Evolutionary conservation across 257 asterid genomes (phyloP).

Genomic region (Cinchona pubescens): DNA sequence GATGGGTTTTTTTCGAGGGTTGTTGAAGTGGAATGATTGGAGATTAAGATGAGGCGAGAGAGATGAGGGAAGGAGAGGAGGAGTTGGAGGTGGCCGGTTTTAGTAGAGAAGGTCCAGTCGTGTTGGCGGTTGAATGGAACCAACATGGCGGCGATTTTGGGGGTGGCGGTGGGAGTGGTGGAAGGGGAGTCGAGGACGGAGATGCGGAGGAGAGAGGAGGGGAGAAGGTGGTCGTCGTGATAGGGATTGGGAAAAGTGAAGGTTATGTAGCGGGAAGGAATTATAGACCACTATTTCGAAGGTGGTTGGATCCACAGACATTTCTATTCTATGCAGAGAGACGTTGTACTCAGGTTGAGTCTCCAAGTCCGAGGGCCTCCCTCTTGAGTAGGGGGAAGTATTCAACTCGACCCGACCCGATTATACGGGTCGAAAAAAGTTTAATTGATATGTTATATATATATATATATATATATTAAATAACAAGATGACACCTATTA

Average conservation of each 20-base stretch:
- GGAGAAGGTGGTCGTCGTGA: slow-evolving; percentile 21
- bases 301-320: slow-evolving; percentile 48
- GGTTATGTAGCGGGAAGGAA: slow-evolving; percentile 73
- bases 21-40: too few species aligned
- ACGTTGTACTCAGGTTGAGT: too few species aligned
- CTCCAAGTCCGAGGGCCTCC: too few species aligned
- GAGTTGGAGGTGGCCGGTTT: slow-evolving; percentile 81
- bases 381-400: too few species aligned
- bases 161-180: slow-evolving; percentile 18
- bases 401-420: too few species aligned
- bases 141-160: slow-evolving; percentile 54
- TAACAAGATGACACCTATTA: too few species aligned
- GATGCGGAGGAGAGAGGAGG: slow-evolving; percentile 41
- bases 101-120: slow-evolving; percentile 83
- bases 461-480: too few species aligned
- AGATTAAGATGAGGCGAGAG: slow-evolving; percentile 69
- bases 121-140: slow-evolving; percentile 76
- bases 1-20: too few species aligned
- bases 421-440: too few species aligned
- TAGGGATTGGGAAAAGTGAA: slow-evolving; percentile 52
- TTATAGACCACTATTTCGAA: slow-evolving; percentile 50
- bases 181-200: slow-evolving; percentile 74
- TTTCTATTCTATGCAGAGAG: slow-evolving; percentile 5
- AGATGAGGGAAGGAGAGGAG: slow-evolving; percentile 53
- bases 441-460: too few species aligned